Conservation (phyloP, 2,329 filamentous ascomycete species). For the Ophiostoma ips region DNA sequence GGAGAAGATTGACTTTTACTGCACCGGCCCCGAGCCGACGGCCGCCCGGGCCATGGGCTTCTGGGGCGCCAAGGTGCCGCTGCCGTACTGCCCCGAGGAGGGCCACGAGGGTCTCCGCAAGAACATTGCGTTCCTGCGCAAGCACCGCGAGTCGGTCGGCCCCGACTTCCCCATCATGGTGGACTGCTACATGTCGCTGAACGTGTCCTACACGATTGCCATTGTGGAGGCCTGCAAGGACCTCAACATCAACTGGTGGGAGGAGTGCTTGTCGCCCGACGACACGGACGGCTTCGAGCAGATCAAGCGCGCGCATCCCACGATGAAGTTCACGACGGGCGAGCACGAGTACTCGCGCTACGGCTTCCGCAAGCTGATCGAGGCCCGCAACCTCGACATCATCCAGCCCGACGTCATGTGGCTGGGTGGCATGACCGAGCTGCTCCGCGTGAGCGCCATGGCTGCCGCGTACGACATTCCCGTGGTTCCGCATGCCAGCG, state of each 20-base stretch:
- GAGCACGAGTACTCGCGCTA: conserved; percentile 93
- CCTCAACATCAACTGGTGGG: conserved; percentile 92
- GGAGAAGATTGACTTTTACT: conserved; percentile 79
- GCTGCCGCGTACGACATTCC: conserved; percentile 88
- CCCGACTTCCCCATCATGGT: conserved; percentile 89
- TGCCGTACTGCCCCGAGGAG: conserved; percentile 83
- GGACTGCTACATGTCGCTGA: conserved; percentile 94
- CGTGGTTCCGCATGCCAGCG: conserved; percentile 87
- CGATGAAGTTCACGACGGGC: conserved; percentile 85
- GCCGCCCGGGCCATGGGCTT: conserved; percentile 79
- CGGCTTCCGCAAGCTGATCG: conserved; percentile 87
- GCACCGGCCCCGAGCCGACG: conserved; percentile 73
- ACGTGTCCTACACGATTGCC: conserved; percentile 85
- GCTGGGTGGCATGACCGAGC: conserved; percentile 84
- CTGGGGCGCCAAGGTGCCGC: conserved; percentile 76
- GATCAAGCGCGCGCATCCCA: conserved; percentile 81
- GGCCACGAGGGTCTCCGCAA: conserved; percentile 69
- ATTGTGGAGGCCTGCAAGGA: conserved; percentile 71
- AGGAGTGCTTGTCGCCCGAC: conserved; percentile 83
- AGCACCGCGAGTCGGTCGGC: conserved; percentile 72
- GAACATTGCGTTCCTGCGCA: conserved; percentile 78
- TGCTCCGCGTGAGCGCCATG: conserved; percentile 78
- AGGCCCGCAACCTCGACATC: conserved; percentile 84
- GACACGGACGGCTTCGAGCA: conserved; percentile 83
- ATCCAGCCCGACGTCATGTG: conserved; percentile 97